Evolutionary conservation across 2,329 filamentous ascomycete species (phyloP), one percentile per base, ranked within the genome.

Genomic region (Colletotrichum sp.): DNA sequence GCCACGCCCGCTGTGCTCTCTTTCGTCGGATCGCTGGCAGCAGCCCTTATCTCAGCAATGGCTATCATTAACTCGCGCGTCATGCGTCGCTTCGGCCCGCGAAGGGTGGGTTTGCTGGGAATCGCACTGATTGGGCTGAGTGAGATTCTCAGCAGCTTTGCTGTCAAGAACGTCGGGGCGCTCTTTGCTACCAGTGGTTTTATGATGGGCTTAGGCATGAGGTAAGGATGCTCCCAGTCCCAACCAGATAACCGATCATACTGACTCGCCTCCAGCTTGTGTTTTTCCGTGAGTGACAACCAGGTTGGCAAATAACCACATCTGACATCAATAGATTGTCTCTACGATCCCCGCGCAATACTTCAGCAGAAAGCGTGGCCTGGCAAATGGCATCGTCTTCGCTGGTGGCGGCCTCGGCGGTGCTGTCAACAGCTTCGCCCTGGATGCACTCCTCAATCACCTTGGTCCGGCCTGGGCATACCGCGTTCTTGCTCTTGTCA

Each of bases 391-490:
- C 0, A 81, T 91, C 15, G 85, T 91, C 48, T 89, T 87, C 66
- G 85, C 88, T 0, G 89, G 88, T 2, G 90, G 90, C 8, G 91
- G 91, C 0, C 83, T 92, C 6, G 91, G 91, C 6, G 91, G 89
- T 10, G 87, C 90, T 0, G 85, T 88, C 4, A 88, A 89, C 66
- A 88, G 86, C 70, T 86, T 91, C 30, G 85, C 84, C 8, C 81
- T 90, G 10, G 85, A 91, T 69, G 84, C 82, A 1, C 79, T 92
- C 38, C 87, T 90, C 66, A 80, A 84, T 3, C 81, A 79, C 5
- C 81, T 87, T n/a, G 90, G 87, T 30, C 82, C 82, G 4, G 87
- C 83, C 1, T 91, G 88, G 89, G 85, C 88, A 2, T 91, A 89
- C 76, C 86, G 89, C 10, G 85, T 90, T 28, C 82, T 91, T 0